Base-by-base conservation (phyloP, 2,329 filamentous ascomycete genomes). In the Berkeleyomyces basicola region DNA sequence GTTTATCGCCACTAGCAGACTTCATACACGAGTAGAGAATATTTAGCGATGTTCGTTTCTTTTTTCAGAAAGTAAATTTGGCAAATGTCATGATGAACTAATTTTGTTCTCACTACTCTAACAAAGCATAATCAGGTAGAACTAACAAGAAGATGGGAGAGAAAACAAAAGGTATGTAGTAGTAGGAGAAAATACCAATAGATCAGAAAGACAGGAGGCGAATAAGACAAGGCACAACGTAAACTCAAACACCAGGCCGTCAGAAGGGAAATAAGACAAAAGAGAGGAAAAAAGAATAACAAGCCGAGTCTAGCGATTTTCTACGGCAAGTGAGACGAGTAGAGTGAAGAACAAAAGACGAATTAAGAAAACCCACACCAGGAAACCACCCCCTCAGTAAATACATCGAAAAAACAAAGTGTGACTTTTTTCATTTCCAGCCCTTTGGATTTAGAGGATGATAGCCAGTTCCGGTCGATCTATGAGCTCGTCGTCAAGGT, bases 391-490 rank as follows among this genome's bases (percentile, higher is more conserved):
- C 9, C 46, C 46, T 49, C 31, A n/a, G 14, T 23, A 10, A 44
- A 59, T 44, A 59, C 33, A 53, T 36, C 57, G 33, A 62, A 46
- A 46, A 58, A 58, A 46, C 40, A 53, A 11, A 44, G 40, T 9
- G 2, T 37, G 42, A 73, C 14, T 72, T 60, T 47, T 47, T 14
- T 60, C 36, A n/a, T 33, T 60, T 44, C 16, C 23, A 23, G 23
- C 23, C 23, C 2, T 60, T 44, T 37, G 39, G 23, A 23, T 66
- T 79, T 79, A 95, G 72, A 95, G 77, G 68, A 95, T 81, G 73
- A 96, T 92, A 7, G 83, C 84, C 72, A 96, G 72, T 75, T 96
- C 91, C 49, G 86, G 82, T 70, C 91, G 80, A 69, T 88, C 84
- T 69, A 92, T 76, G 64, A 83, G 84, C 67, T 93, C 88, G 66